Conservation (phyloP, 495 filamentous ascomycete species). For the Delitschia confertaspora region DNA sequence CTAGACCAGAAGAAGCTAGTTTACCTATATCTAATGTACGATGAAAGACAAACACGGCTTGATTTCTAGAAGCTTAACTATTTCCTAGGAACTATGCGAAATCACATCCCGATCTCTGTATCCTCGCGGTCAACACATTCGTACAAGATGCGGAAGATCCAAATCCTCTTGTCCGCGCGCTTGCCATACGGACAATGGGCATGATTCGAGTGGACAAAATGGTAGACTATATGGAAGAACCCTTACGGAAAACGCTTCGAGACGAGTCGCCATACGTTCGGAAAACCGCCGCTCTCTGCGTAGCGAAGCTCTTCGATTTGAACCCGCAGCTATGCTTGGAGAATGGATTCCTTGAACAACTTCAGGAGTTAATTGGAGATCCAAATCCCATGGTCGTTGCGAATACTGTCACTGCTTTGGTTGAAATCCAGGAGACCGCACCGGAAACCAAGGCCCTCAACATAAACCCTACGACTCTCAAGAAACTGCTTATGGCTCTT, state of each 20-base stretch:
- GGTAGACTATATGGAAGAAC: conserved; percentile 99
- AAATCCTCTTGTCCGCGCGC: conserved; percentile 86
- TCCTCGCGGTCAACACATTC: conserved; percentile 98
- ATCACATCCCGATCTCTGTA: conserved; percentile 97
- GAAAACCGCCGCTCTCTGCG: conserved; percentile 96
- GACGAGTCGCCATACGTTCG: conserved; percentile 98
- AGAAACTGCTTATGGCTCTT: conserved; percentile 92
- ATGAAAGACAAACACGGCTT: not conserved
- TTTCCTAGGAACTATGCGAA: conserved; percentile 90
- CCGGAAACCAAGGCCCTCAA: conserved; percentile 82
- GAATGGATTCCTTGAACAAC: conserved; percentile 90
- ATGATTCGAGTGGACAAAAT: conserved; percentile 99
- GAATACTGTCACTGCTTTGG: conserved; percentile 86
- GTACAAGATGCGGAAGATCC: conserved; percentile 99
- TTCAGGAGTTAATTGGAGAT: conserved; percentile 94
- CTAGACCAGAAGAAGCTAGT: conserved; percentile 99
- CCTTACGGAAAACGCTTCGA: conserved; percentile 86
- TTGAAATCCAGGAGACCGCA: conserved; percentile 82
- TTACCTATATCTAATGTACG: conserved; percentile 95
- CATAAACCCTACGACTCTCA: conserved; percentile 70
- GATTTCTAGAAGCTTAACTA: not conserved
- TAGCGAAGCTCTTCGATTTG: conserved; percentile 94
- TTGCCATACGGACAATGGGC: conserved; percentile 98
- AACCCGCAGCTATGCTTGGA: conserved; percentile 88
- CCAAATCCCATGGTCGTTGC: conserved; percentile 99